Conservation (phyloP, 2,329 filamentous ascomycete species). For the Polytolypa hystricis region DNA sequence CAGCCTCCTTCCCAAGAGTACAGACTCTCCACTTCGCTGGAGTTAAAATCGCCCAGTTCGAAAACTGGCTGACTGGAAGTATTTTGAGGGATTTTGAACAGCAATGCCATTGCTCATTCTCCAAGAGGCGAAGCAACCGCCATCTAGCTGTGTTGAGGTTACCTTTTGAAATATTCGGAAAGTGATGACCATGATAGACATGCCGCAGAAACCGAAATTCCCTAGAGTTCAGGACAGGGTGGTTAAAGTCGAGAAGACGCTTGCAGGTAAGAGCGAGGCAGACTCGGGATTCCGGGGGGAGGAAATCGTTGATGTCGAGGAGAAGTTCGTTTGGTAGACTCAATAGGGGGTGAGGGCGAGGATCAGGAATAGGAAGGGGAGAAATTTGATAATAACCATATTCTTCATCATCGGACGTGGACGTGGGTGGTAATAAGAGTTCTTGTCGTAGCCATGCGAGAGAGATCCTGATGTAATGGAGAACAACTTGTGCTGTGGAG, state of each 20-base stretch:
- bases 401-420: too few relatives aligned
- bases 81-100: slow-evolving; percentile 3
- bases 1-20: background rate
- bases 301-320: slow-evolving; percentile 1
- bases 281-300: background rate
- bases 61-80: slow-evolving; percentile 1
- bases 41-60: background rate
- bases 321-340: slow-evolving; percentile 4
- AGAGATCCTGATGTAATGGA: too few relatives aligned
- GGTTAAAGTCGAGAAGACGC: background rate
- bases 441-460: too few relatives aligned
- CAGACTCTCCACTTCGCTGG: background rate
- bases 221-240: background rate
- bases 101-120: slow-evolving; percentile 2
- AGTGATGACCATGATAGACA: background rate
- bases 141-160: slow-evolving; percentile 1
- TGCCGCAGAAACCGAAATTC: background rate
- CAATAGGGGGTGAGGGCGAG: too few relatives aligned
- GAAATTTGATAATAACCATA: too few relatives aligned
- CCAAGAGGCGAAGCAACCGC: slow-evolving; percentile 1
- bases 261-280: slow-evolving; percentile 5
- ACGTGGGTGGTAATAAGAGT: too few relatives aligned
- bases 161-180: background rate
- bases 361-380: too few relatives aligned
- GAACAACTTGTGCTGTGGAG: too few relatives aligned